These are phyloP conservation scores for Myriosclerotinia scirpicola DNA, from an alignment of 2,329 filamentous ascomycete genomes.

Conservation along the genomic window DNA sequence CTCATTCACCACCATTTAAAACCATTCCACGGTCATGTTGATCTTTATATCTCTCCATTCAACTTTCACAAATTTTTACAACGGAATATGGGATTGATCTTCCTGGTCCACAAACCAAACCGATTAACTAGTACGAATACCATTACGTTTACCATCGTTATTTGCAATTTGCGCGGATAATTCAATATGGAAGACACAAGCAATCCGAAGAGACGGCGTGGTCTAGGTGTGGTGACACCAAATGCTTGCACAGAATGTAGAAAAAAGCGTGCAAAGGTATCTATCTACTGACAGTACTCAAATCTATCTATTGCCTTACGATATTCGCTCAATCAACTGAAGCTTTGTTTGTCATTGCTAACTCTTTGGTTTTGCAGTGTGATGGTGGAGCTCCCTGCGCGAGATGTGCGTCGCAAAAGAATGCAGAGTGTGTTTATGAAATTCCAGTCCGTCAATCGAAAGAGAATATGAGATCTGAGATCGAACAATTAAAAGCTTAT, in stretches of 20 bases:
- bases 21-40: constrained; percentile 10
- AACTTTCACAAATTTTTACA: background rate
- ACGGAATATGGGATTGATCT: constrained; percentile 8
- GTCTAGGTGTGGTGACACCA: constrained; percentile 37
- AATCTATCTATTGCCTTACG: background rate
- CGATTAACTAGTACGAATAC: background rate
- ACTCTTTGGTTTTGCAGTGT: constrained; percentile 46
- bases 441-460: constrained; percentile 64
- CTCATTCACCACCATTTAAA: background rate
- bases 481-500: constrained; percentile 55
- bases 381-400: constrained; percentile 53
- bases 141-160: background rate
- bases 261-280: constrained; percentile 40
- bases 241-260: constrained; percentile 41
- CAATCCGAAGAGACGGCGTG: constrained; percentile 36
- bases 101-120: background rate
- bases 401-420: constrained; percentile 55
- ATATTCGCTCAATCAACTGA: no score
- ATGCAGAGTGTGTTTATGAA: constrained; percentile 60
- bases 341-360: background rate
- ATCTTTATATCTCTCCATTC: background rate
- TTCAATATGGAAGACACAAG: constrained; percentile 25
- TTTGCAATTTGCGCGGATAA: background rate
- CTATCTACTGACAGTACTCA: constrained; percentile 9
- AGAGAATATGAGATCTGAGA: constrained; percentile 59